A percentile compares a stretch with the other conserved stretches of the same genome.
These are phyloP conservation scores for Penicillium parvum DNA, from an alignment of 495 filamentous ascomycete species.

Conservation along the genomic window DNA sequence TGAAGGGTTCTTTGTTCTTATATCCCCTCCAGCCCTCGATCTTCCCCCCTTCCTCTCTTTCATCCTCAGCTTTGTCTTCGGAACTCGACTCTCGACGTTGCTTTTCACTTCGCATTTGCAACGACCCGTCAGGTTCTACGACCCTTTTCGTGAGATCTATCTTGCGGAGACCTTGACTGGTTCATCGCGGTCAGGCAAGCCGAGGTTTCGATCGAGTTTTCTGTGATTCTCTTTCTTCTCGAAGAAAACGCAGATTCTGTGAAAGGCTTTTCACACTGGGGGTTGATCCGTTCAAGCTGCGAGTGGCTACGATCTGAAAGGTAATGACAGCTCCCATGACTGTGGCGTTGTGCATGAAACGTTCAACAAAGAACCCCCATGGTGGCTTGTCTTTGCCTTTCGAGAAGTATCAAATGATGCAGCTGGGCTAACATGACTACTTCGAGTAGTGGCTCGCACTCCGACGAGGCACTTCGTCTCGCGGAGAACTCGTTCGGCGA, in stretches of 20 bases:
- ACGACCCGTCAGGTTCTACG: slow-evolving; percentile 32
- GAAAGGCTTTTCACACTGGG: slow-evolving; percentile 27
- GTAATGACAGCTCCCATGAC: slow-evolving; percentile 26
- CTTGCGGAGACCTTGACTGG: slow-evolving; percentile 50
- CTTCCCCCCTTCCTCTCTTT: slow-evolving; percentile 17
- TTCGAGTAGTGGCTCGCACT: slow-evolving; percentile 16
- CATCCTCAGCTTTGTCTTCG: slow-evolving; percentile 27
- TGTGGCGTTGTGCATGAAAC: slow-evolving; percentile 10
- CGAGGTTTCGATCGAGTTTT: slow-evolving; percentile 30
- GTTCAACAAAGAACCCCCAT: slow-evolving; percentile 1
- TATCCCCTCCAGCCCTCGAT: slow-evolving; percentile 3
- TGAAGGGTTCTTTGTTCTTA: too few species aligned
- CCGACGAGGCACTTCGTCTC: slow-evolving; percentile 2
- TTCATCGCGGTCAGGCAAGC: slow-evolving; percentile 44
- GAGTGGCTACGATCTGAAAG: slow-evolving; percentile 27
- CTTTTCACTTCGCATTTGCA: slow-evolving; percentile 25
- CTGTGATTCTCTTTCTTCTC: slow-evolving; percentile 16
- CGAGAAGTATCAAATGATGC: slow-evolving; percentile 6
- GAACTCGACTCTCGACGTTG: slow-evolving; percentile 29
- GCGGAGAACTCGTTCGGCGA: slow-evolving; percentile 12
- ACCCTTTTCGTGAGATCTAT: slow-evolving; percentile 40
- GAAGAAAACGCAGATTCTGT: slow-evolving; percentile 22
- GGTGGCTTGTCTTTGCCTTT: slow-evolving; percentile 16
- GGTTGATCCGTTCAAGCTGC: slow-evolving; percentile 15
- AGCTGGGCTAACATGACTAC: slow-evolving; percentile 32